Evolutionary conservation across 2,329 filamentous ascomycete species (phyloP).

Genomic region (Colletotrichum theobromicola): DNA sequence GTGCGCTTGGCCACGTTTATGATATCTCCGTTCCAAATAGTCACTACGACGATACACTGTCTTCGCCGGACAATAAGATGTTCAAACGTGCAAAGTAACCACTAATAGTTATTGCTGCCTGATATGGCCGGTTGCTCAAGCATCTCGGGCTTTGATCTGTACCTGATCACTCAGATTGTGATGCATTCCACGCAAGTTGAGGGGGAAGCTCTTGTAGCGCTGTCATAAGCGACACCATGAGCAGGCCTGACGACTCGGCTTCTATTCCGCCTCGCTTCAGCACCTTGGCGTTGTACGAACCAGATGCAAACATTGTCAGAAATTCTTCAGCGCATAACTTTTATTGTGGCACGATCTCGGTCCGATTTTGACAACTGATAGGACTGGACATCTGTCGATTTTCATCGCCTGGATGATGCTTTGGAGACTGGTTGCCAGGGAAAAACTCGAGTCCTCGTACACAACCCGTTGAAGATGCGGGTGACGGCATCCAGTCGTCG

Average conservation of each 20-base stretch:
- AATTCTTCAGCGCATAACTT: background rate
- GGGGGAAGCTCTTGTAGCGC: background rate
- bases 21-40: background rate
- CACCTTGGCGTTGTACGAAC: background rate
- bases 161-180: background rate
- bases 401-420: background rate
- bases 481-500: background rate
- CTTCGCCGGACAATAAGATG: background rate
- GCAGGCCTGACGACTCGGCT: background rate
- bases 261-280: background rate
- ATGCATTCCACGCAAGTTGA: background rate
- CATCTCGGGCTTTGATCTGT: background rate
- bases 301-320: background rate
- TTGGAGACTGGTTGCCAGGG: background rate
- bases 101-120: background rate
- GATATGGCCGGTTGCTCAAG: background rate
- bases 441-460: background rate
- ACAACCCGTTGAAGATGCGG: background rate
- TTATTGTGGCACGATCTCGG: background rate
- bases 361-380: background rate
- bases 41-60: background rate
- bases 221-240: background rate
- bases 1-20: background rate
- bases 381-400: fast-evolving
- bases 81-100: background rate